Conservation (phyloP, 139 green algal species). For the Asterochloris erici region DNA sequence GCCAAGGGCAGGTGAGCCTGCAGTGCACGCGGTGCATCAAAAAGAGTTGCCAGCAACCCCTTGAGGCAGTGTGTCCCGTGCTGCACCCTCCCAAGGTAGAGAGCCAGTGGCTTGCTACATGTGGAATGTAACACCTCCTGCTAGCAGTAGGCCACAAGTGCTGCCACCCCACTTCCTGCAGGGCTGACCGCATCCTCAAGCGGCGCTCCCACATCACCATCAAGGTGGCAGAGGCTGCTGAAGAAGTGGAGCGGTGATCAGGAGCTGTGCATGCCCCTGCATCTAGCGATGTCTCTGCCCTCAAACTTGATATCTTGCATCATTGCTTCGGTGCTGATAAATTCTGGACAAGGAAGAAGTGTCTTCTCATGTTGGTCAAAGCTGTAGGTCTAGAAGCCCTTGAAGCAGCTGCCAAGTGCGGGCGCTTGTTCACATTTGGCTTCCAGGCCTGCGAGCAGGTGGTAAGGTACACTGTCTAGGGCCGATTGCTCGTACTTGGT, state of each 20-base stretch:
- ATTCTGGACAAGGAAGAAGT: too few species aligned
- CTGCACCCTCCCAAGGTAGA: background rate
- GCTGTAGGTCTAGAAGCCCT: too few species aligned
- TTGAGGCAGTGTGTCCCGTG: background rate
- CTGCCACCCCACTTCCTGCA: conserved; percentile 10
- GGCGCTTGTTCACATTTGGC: too few species aligned
- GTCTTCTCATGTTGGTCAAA: too few species aligned
- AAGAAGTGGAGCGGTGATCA: background rate
- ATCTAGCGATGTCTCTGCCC: too few species aligned
- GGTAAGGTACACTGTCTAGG: too few species aligned
- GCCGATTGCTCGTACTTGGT: too few species aligned
- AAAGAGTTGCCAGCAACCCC: background rate
- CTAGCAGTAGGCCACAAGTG: background rate
- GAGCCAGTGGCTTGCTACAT: background rate
- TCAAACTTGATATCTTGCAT: too few species aligned
- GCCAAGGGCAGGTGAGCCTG: conserved; percentile 68
- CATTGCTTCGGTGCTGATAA: too few species aligned
- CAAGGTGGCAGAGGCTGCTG: conserved; percentile 48
- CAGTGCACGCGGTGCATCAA: background rate
- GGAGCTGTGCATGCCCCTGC: too few species aligned
- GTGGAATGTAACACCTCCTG: background rate
- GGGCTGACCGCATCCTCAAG: conserved; percentile 74
- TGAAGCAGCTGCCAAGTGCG: too few species aligned
- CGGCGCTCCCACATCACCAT: conserved; percentile 78
- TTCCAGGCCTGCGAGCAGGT: too few species aligned